phyloP scores from a whole-genome alignment of 1,284 basidiomycete species.

The Puccinia coronata region DNA sequence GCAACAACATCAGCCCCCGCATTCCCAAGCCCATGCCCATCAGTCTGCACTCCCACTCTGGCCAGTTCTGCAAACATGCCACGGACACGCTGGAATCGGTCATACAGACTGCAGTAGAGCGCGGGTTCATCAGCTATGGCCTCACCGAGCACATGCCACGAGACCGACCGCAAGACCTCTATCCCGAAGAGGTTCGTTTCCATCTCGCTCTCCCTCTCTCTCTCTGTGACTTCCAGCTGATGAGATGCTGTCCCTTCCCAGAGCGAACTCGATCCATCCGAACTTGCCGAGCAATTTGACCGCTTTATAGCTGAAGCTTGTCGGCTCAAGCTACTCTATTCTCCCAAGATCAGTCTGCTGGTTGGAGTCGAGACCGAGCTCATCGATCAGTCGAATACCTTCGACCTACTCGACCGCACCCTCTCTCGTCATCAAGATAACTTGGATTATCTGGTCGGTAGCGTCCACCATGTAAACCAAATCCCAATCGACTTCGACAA shows the following conservation, averaged over 20 bases:
- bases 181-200: slow-evolving; percentile 84
- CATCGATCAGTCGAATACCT: slow-evolving; percentile 69
- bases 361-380: slow-evolving; percentile 93
- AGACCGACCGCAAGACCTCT: slow-evolving; percentile 76
- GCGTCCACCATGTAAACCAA: slow-evolving; percentile 83
- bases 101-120: slow-evolving; percentile 72
- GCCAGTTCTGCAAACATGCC: slow-evolving; percentile 94
- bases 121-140: slow-evolving; percentile 80
- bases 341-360: slow-evolving; percentile 71
- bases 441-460: slow-evolving; percentile 90
- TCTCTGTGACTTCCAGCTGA: background rate
- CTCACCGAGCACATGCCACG: slow-evolving; percentile 94
- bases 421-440: slow-evolving; percentile 65
- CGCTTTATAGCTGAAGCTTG: slow-evolving; percentile 74
- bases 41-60: slow-evolving; percentile 93
- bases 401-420: slow-evolving; percentile 62
- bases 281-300: slow-evolving; percentile 67
- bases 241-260: background rate
- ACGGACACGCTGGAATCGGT: slow-evolving; percentile 74
- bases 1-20: background rate
- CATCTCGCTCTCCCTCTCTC: background rate
- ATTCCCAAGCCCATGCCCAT: slow-evolving; percentile 75
- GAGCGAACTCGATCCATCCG: slow-evolving; percentile 56
- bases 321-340: slow-evolving; percentile 68
- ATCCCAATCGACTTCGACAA: slow-evolving; percentile 92